Percentiles rank a stretch among this genome's conserved stretches.
phyloP scores from a whole-genome alignment of 768 basidiomycete genomes.

The Pulveroboletus sp. region DNA sequence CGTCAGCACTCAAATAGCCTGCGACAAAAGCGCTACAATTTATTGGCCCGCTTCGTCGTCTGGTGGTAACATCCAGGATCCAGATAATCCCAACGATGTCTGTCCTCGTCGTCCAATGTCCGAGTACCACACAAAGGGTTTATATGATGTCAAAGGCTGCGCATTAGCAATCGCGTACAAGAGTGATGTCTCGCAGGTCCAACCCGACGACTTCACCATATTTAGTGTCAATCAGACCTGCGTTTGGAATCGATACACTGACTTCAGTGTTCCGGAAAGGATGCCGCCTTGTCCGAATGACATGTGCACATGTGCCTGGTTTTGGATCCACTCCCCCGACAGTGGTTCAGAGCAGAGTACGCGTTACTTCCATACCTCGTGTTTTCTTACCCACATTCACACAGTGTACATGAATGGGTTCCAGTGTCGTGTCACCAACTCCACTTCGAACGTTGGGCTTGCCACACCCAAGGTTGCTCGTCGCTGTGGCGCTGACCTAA shows the following conservation, averaged over 20 bases:
- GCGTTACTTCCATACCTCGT: slow-evolving; percentile 13
- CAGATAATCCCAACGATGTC: slow-evolving; percentile 43
- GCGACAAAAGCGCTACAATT: slow-evolving; percentile 59
- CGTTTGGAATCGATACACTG: slow-evolving; percentile 66
- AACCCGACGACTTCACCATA: slow-evolving; percentile 65
- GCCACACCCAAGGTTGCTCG: slow-evolving; percentile 56
- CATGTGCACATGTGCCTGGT: slow-evolving; percentile 66
- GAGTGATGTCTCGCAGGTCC: slow-evolving; percentile 47
- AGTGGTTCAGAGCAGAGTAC: slow-evolving; percentile 62
- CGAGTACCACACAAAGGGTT: slow-evolving; percentile 53
- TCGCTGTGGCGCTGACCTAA: slow-evolving; percentile 58
- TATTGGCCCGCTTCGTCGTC: slow-evolving; percentile 44
- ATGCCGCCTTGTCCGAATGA: slow-evolving; percentile 67
- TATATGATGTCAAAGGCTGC: slow-evolving; percentile 56
- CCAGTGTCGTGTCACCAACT: slow-evolving; percentile 55
- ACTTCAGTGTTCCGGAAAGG: slow-evolving; percentile 58
- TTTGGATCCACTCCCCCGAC: slow-evolving; percentile 64
- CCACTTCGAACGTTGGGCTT: slow-evolving; percentile 47
- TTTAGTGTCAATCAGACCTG: slow-evolving; percentile 76
- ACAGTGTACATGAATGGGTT: slow-evolving; percentile 74
- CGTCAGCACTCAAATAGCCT: slow-evolving; percentile 50
- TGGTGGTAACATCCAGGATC: slow-evolving; percentile 49
- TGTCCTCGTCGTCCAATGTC: slow-evolving; percentile 42
- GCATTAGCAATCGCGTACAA: slow-evolving; percentile 77
- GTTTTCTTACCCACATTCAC: not conserved